phyloP scores from a whole-genome alignment of 2,329 filamentous ascomycete species.

The Annulohypoxylon truncatum region DNA sequence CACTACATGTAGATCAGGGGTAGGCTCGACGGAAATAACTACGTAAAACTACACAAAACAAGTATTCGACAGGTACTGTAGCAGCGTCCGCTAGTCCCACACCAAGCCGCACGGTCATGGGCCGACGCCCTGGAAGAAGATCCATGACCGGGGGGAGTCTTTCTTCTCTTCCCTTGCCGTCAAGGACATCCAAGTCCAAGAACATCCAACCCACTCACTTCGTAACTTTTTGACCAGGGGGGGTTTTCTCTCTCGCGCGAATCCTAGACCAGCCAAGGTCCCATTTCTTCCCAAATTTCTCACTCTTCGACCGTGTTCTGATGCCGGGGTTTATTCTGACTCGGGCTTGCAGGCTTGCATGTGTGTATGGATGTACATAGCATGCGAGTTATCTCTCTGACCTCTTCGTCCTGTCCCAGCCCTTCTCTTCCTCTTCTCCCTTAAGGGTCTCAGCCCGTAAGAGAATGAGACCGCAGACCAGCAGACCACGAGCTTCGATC shows the following conservation, averaged over 20 bases:
- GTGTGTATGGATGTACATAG: background rate
- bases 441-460: conserved; percentile 19
- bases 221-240: conserved; percentile 29
- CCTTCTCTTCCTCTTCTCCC: conserved; percentile 16
- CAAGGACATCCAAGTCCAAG: conserved; percentile 29
- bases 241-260: conserved; percentile 24
- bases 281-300: conserved; percentile 25
- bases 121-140: conserved; percentile 36
- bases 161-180: conserved; percentile 32
- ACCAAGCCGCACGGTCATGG: conserved; percentile 37
- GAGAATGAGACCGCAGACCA: conserved; percentile 25
- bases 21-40: background rate
- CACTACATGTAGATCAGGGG: conserved; percentile 13
- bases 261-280: conserved; percentile 28
- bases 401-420: background rate
- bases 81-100: conserved; percentile 21
- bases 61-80: conserved; percentile 31
- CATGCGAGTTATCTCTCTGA: conserved; percentile 23
- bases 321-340: conserved; percentile 26
- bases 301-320: conserved; percentile 14
- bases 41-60: background rate
- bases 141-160: conserved; percentile 37
- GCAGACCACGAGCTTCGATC: conserved; percentile 8
- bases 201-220: conserved; percentile 27
- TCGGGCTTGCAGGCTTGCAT: conserved; percentile 23